Evolutionary conservation across 2,329 filamentous ascomycete species (phyloP), one percentile per base, ranked within the genome.

Genomic region (Ophiostoma sp.): DNA sequence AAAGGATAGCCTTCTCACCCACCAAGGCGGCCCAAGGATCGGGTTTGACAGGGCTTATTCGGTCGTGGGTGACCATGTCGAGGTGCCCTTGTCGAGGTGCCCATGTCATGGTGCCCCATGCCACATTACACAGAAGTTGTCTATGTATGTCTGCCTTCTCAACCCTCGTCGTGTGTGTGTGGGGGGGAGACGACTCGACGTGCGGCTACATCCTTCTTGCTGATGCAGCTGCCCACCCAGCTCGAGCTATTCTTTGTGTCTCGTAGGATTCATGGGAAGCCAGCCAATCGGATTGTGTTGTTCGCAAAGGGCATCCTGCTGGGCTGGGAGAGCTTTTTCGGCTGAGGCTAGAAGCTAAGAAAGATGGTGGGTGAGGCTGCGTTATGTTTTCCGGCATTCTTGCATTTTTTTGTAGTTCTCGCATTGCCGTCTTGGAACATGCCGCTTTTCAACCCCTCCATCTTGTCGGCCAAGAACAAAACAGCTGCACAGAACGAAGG

Each of bases 331-430:
- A 31, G 15, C 39, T 31, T 8, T 39, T 31, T 22, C 8, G 61
- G 39, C 36, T 22, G 11, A 25, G 39, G 39, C 36, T 19, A 36
- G 8, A 9, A 55, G 25, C 22, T 12, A 31, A 61, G 28, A 61
- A 36, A 45, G 36, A 19, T 22, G 61, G 61, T 17, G 63, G 39
- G 63, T 68, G 39, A 68, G 63, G 39, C 39, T 48, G 63, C 63
- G 63, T 68, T 68, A 66, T 66, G 61, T 17, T 45, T 25, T 28
- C 61, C 36, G 33, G 25, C 31, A 48, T 31, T 25, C 39, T 28
- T 25, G 50, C 50, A 55, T 28, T 55, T 45, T 17, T 45, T 11
- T 45, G 39, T 12, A 42, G 39, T 42, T n/a, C 39, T 42, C 31
- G 57, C 9, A 31, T 31, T 59, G 12, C 55, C 22, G 3, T 22